These are phyloP conservation scores for Hebeloma cylindrosporum DNA, from an alignment of 768 basidiomycete genomes.

Conservation along the genomic window DNA sequence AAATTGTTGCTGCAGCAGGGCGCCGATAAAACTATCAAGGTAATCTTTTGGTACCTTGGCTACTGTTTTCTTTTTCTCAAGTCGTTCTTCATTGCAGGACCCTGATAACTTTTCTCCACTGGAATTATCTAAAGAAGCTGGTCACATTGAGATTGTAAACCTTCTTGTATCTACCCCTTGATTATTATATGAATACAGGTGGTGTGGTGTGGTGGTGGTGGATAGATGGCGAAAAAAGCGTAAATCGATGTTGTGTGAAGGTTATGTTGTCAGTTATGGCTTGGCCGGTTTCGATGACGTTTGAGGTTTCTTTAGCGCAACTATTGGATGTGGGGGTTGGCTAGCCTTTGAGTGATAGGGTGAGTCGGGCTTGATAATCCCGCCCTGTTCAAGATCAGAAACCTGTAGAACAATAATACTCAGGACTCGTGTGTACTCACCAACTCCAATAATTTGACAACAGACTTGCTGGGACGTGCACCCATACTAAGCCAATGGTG, in stretches of 20 bases:
- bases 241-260: background rate
- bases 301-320: slow-evolving; percentile 1
- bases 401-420: background rate
- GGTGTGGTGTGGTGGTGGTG: slow-evolving; percentile 7
- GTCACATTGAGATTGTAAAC: slow-evolving; percentile 52
- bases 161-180: slow-evolving; percentile 23
- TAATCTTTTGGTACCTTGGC: slow-evolving; percentile 26
- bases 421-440: slow-evolving; percentile 44
- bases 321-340: slow-evolving; percentile 21
- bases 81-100: slow-evolving; percentile 45
- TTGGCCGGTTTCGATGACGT: background rate
- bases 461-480: slow-evolving; percentile 78
- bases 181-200: slow-evolving; percentile 15
- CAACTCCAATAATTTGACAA: slow-evolving; percentile 73
- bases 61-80: background rate
- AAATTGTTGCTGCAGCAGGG: slow-evolving; percentile 59
- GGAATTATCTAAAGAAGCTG: slow-evolving; percentile 60
- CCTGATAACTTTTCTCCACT: slow-evolving; percentile 61
- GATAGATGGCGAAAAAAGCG: slow-evolving; percentile 4
- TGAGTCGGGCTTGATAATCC: slow-evolving; percentile 57
- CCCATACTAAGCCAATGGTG: slow-evolving; percentile 86
- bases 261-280: background rate
- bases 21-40: slow-evolving; percentile 66
- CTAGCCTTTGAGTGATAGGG: slow-evolving; percentile 47
- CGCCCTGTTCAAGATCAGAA: slow-evolving; percentile 44